Conservation (phyloP, 768 basidiomycete genomes). For the Mycena metata region DNA sequence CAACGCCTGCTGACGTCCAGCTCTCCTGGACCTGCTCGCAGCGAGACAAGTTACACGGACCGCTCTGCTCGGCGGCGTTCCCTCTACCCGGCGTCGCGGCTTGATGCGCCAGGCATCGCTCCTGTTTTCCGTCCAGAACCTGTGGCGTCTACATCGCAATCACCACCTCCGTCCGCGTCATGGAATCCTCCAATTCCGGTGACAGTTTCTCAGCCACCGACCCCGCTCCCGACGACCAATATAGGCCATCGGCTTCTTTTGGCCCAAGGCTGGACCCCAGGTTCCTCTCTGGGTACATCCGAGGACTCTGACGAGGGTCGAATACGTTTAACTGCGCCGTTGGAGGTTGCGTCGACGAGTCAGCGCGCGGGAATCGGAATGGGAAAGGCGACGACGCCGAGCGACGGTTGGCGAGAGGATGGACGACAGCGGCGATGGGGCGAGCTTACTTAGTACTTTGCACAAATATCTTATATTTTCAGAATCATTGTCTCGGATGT, state of each 20-base stretch:
- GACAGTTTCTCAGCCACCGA: conserved; percentile 55
- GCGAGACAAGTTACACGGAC: conserved; percentile 64
- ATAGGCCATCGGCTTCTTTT: conserved; percentile 77
- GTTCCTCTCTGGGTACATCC: conserved; percentile 63
- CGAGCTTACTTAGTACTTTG: conserved; percentile 25
- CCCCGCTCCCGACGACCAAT: conserved; percentile 68
- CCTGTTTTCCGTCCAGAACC: conserved; percentile 29
- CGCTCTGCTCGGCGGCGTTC: conserved; percentile 80
- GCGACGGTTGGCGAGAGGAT: conserved; percentile 55
- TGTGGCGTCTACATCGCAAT: conserved; percentile 23
- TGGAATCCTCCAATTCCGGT: conserved; percentile 42
- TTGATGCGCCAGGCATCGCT: conserved; percentile 67
- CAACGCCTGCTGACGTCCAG: conserved; percentile 72
- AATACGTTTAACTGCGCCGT: conserved; percentile 67
- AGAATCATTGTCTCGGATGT: no score
- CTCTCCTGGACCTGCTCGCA: conserved; percentile 41
- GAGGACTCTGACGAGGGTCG: conserved; percentile 49
- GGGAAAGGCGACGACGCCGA: conserved; percentile 40
- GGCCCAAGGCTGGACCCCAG: conserved; percentile 85
- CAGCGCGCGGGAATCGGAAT: conserved; percentile 72
- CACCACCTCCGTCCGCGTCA: conserved; percentile 31
- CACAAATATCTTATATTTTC: conserved; percentile 15
- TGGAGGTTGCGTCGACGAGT: conserved; percentile 59
- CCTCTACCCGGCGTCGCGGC: conserved; percentile 63
- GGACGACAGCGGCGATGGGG: conserved; percentile 59